Base-by-base conservation (phyloP, 345 rosid species). In the Camelina neglecta region DNA sequence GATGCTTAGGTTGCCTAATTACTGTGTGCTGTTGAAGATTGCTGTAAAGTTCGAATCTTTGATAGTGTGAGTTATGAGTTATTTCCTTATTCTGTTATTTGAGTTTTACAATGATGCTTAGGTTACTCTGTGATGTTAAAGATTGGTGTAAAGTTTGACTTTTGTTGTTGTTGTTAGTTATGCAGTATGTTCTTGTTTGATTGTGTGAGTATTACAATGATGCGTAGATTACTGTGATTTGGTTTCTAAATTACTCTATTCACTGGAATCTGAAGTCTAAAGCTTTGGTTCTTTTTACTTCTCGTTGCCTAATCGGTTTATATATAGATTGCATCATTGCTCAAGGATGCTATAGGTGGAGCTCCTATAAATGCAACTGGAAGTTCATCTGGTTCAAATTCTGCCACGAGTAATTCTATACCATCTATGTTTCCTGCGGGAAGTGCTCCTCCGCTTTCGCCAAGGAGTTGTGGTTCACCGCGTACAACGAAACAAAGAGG, bases 361-460 rank as follows among this genome's bases (percentile, higher is more conserved):
- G 73, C 74, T 75, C 90, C 98, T 73, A 81, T 95, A 81, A 93
- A 86, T 80, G 88, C 80, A 49, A 60, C 85, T 62, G 91, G 90
- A 24, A 93, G 72, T 76, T 79, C 87, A 49, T 86, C 94, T 71
- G 75, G 83, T 83, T 74, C 92, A 60, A 84, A 62, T 82, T 58
- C 88, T 78, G 76, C 85, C 44, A 41, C 86, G 1, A 82, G 82
- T 80, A 88, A 82, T 81, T 68, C 91, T 26, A 69, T 95, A 74
- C 99, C 99, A 16, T 95, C 99, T 48, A 86, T 95, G 89, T 95
- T 95, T 86, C 97, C 92, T 67, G 89, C 89, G 69, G 99, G 97
- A 63, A 90, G 93, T 75, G 88, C 93, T 21, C 99, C 99, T 74
- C 98, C 99, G 9, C 96, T 95, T 73, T 95, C 99, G 33, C 99